Percentiles rank a stretch among this genome's conserved stretches.
Conservation (phyloP, 2,329 filamentous ascomycete genomes). For the Penicillium sp. region DNA sequence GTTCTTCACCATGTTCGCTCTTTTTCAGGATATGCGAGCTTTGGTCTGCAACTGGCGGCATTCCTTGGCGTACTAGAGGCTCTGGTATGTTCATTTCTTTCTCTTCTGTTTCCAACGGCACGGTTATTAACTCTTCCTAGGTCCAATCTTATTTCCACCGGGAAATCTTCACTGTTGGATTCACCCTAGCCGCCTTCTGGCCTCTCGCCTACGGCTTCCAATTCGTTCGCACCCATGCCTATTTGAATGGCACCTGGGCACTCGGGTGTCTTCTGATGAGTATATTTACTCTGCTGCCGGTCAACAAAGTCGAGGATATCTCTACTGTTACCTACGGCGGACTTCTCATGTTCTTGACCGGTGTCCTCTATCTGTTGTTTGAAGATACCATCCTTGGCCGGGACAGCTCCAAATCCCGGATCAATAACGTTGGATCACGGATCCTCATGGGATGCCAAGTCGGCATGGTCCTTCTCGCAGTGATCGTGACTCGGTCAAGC, state of each 20-base stretch:
- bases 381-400: slow-evolving; percentile 66
- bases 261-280: slow-evolving; percentile 83
- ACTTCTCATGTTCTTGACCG: slow-evolving; percentile 74
- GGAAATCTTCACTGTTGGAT: slow-evolving; percentile 82
- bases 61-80: slow-evolving; percentile 80
- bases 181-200: slow-evolving; percentile 76
- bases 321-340: slow-evolving; percentile 73
- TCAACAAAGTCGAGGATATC: slow-evolving; percentile 80
- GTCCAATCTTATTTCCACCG: slow-evolving; percentile 91
- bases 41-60: slow-evolving; percentile 66
- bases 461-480: slow-evolving; percentile 78
- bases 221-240: slow-evolving; percentile 70
- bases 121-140: slow-evolving; percentile 48
- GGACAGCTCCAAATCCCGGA: slow-evolving; percentile 36
- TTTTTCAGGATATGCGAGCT: slow-evolving; percentile 58
- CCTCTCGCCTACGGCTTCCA: slow-evolving; percentile 72
- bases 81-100: slow-evolving; percentile 60
- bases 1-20: slow-evolving; percentile 73
- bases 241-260: slow-evolving; percentile 72
- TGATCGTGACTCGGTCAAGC: slow-evolving; percentile 85
- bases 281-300: slow-evolving; percentile 84
- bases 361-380: slow-evolving; percentile 77
- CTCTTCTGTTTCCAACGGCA: slow-evolving; percentile 3
- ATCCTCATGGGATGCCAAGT: slow-evolving; percentile 57
- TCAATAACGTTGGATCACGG: slow-evolving; percentile 41